Evolutionary conservation across 2,329 filamentous ascomycete species (phyloP).

Genomic region (Cladosporium sphaerospermum): DNA sequence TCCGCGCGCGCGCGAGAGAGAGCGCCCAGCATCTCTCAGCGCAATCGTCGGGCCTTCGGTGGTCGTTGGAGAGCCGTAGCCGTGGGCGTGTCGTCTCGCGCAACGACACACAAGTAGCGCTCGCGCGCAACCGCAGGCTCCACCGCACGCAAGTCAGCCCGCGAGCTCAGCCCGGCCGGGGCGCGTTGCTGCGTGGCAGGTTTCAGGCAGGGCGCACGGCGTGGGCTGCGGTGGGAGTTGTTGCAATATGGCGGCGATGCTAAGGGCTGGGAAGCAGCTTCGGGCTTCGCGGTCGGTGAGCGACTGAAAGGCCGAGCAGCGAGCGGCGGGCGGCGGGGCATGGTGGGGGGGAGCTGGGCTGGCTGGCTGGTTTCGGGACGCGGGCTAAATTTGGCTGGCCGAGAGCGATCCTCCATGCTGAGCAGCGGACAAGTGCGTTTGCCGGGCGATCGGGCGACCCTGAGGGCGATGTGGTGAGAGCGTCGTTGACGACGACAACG

Average conservation of each 20-base stretch:
- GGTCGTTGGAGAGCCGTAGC: slow-evolving; percentile 5
- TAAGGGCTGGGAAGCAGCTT: slow-evolving; percentile 1
- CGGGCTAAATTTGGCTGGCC: background rate
- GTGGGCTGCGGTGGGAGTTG: too few relatives aligned
- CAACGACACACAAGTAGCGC: too few relatives aligned
- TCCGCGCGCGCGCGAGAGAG: too few relatives aligned
- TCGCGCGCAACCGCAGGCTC: too few relatives aligned
- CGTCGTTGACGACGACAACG: background rate
- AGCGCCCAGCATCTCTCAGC: too few relatives aligned
- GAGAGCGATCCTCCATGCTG: background rate
- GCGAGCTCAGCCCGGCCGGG: too few relatives aligned
- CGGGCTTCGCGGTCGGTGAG: slow-evolving; percentile 5
- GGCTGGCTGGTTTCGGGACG: background rate
- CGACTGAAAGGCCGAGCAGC: background rate
- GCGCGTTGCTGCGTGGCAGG: too few relatives aligned
- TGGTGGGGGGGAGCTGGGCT: background rate
- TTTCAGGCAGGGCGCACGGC: too few relatives aligned
- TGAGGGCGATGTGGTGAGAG: background rate
- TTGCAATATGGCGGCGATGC: slow-evolving; percentile 2
- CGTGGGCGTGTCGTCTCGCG: too few relatives aligned
- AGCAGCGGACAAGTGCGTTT: background rate
- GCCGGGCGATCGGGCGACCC: background rate
- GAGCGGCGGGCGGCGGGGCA: slow-evolving; percentile 1
- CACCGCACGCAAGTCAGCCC: too few relatives aligned
- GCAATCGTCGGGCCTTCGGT: too few relatives aligned